phyloP scores from a whole-genome alignment of 2,329 filamentous ascomycete genomes.

The Stachybotrys elegans region DNA sequence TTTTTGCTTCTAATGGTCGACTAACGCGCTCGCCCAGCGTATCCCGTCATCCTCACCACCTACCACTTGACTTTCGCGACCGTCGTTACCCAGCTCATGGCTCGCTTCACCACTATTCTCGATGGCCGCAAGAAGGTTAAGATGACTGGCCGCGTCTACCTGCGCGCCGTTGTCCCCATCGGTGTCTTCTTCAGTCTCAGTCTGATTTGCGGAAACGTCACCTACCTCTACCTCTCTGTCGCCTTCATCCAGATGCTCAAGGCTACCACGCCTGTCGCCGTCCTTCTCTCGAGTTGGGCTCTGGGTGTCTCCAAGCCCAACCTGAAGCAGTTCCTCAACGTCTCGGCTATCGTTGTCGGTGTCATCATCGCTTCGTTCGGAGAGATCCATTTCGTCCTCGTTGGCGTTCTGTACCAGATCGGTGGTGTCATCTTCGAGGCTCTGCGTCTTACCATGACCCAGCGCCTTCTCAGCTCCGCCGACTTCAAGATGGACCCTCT shows the following conservation, averaged over 20 bases:
- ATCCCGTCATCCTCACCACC: slow-evolving; percentile 81
- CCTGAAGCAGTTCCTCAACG: slow-evolving; percentile 83
- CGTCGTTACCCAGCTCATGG: slow-evolving; percentile 88
- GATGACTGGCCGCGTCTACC: slow-evolving; percentile 92
- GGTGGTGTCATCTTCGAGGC: slow-evolving; percentile 78
- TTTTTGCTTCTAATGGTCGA: not conserved
- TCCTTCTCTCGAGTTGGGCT: slow-evolving; percentile 83
- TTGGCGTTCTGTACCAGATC: slow-evolving; percentile 74
- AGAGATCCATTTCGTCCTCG: slow-evolving; percentile 87
- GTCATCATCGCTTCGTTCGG: slow-evolving; percentile 92
- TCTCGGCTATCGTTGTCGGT: slow-evolving; percentile 90
- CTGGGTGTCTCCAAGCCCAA: slow-evolving; percentile 82
- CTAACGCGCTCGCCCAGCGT: slow-evolving; percentile 39
- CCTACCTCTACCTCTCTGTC: slow-evolving; percentile 91
- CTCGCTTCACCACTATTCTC: slow-evolving; percentile 81
- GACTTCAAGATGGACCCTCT: slow-evolving; percentile 92
- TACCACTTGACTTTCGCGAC: slow-evolving; percentile 95
- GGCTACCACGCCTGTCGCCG: slow-evolving; percentile 92
- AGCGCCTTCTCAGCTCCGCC: slow-evolving; percentile 72
- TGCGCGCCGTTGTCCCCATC: slow-evolving; percentile 90
- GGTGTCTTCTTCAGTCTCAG: slow-evolving; percentile 94
- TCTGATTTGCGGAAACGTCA: slow-evolving; percentile 93
- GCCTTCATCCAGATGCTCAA: slow-evolving; percentile 99
- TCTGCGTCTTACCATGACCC: slow-evolving; percentile 77
- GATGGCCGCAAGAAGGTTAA: slow-evolving; percentile 94